Evolutionary conservation across 768 basidiomycete species (phyloP).

Genomic region (Termitomyces sp.): DNA sequence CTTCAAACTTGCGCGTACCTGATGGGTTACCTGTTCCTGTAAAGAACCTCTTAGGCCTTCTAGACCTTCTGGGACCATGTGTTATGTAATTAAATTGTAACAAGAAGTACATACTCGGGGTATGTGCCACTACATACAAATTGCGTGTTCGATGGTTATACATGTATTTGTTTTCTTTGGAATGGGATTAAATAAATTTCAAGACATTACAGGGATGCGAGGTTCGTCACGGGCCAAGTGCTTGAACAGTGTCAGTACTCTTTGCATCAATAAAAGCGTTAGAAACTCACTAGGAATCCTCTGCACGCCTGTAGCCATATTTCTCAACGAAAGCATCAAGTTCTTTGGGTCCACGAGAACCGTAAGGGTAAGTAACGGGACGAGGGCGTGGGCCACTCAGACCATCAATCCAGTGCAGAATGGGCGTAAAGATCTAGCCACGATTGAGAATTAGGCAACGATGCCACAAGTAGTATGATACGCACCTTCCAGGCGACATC

Average conservation of each 20-base stretch:
- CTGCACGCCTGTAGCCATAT: slow-evolving; percentile 71
- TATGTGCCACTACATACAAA: slow-evolving; percentile 3
- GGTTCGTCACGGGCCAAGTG: slow-evolving; percentile 68
- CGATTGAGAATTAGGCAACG: neutral
- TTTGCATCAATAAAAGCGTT: neutral
- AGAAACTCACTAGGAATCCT: slow-evolving; percentile 65
- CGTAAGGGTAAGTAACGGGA: slow-evolving; percentile 82
- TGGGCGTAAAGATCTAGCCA: slow-evolving; percentile 83
- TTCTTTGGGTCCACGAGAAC: slow-evolving; percentile 89
- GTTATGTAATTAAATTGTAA: neutral
- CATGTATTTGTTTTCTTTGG: slow-evolving; percentile 9
- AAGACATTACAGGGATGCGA: slow-evolving; percentile 45
- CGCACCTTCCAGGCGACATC: slow-evolving; percentile 96
- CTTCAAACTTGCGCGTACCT: neutral
- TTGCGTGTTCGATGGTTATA: slow-evolving; percentile 7
- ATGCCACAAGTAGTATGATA: slow-evolving; percentile 3
- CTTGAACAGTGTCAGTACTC: slow-evolving; percentile 27
- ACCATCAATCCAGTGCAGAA: slow-evolving; percentile 95
- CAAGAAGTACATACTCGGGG: neutral
- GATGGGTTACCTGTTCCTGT: neutral
- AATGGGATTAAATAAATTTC: slow-evolving; percentile 2
- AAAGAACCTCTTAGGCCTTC: neutral
- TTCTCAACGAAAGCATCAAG: slow-evolving; percentile 69
- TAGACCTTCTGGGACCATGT: neutral
- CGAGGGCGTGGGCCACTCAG: slow-evolving; percentile 57